These are phyloP conservation scores for Leccinum boreale DNA, from an alignment of 768 basidiomycete species.

Conservation along the genomic window DNA sequence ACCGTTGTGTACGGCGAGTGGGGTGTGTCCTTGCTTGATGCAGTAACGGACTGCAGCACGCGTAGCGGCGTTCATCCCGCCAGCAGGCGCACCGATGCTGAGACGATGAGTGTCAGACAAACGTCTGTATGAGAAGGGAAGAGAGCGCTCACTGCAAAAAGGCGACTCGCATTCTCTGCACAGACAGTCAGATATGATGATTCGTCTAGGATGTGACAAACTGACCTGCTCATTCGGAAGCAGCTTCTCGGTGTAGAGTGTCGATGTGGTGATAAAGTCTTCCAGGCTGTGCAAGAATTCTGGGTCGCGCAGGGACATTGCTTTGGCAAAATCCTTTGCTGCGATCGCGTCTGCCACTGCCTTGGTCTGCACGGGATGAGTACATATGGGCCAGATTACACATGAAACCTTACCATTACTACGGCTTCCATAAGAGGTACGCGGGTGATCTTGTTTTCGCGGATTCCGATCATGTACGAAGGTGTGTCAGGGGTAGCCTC, in stretches of 20 bases:
- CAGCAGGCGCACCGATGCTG: slow-evolving; percentile 95
- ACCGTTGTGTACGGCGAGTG: slow-evolving; percentile 93
- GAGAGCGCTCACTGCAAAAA: slow-evolving; percentile 73
- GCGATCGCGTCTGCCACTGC: slow-evolving; percentile 81
- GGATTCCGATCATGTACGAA: slow-evolving; percentile 95
- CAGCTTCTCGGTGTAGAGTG: slow-evolving; percentile 48
- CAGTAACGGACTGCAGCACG: slow-evolving; percentile 94
- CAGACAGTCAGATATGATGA: slow-evolving; percentile 9
- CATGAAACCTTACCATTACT: slow-evolving; percentile 52
- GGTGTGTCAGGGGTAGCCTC: slow-evolving; percentile 86
- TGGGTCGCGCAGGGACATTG: slow-evolving; percentile 84
- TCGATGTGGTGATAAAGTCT: slow-evolving; percentile 78
- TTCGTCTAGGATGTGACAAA: not conserved
- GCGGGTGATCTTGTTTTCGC: slow-evolving; percentile 92
- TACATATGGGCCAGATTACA: not conserved
- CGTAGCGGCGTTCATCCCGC: slow-evolving; percentile 98
- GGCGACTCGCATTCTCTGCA: slow-evolving; percentile 71
- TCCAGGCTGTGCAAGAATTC: slow-evolving; percentile 87
- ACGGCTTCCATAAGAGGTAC: slow-evolving; percentile 94
- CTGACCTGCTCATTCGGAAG: slow-evolving; percentile 51
- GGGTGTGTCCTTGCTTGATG: slow-evolving; percentile 84
- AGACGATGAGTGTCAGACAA: slow-evolving; percentile 2
- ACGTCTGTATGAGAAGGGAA: not conserved
- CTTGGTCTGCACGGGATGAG: slow-evolving; percentile 58
- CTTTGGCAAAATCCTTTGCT: slow-evolving; percentile 78